phyloP scores from a whole-genome alignment of 768 basidiomycete species.

The Lentinula sp. region DNA sequence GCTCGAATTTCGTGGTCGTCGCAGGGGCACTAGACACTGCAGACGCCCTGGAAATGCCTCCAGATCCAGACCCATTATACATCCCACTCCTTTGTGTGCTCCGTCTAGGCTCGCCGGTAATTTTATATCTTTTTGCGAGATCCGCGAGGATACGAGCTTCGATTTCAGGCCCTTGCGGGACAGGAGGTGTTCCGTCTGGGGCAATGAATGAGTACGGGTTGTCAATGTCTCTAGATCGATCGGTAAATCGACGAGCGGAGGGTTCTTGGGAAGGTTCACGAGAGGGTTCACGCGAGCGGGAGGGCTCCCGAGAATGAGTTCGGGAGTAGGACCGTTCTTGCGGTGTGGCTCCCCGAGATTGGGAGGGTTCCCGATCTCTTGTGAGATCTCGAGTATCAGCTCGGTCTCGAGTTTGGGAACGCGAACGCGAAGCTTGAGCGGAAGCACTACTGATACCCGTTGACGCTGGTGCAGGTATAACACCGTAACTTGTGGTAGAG shows the following conservation, averaged over 20 bases:
- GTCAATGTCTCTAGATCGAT: too few species aligned
- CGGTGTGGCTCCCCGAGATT: background rate
- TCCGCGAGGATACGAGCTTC: background rate
- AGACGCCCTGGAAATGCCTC: background rate
- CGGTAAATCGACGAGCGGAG: background rate
- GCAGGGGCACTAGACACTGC: background rate
- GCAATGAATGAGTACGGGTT: background rate
- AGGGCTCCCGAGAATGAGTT: background rate
- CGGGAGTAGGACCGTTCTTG: background rate
- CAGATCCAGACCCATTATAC: background rate
- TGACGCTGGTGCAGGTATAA: background rate
- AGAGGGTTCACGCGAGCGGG: background rate
- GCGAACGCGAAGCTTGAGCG: background rate
- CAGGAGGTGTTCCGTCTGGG: background rate
- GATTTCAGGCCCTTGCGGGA: background rate
- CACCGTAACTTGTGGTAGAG: background rate
- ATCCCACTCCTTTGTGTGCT: background rate
- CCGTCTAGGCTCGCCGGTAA: background rate
- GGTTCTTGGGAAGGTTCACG: background rate
- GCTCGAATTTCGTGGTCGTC: background rate
- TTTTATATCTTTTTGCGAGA: background rate
- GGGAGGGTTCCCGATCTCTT: background rate
- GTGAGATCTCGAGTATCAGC: background rate
- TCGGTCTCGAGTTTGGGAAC: background rate
- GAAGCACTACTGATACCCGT: conserved; percentile 6